A percentile compares a stretch with the other conserved stretches of the same genome.
Evolutionary conservation across 2,329 filamentous ascomycete species (phyloP).

Genomic region (Monosporascus sp.): DNA sequence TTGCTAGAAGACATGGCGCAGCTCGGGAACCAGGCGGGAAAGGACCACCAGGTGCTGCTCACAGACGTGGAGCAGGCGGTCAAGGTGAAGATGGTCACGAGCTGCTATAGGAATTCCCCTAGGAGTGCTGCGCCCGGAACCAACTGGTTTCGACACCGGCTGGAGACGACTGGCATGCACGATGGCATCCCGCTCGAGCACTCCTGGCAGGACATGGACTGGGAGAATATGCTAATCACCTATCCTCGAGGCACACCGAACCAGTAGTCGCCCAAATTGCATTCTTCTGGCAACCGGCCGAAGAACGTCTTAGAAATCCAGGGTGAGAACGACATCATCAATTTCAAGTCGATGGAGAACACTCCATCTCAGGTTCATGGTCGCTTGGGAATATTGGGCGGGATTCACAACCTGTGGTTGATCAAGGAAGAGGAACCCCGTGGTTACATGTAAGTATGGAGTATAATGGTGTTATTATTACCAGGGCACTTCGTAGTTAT

Average conservation of each 20-base stretch:
- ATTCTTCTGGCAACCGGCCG: neutral
- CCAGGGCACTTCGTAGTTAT: no score
- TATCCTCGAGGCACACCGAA: slow-evolving; percentile 1
- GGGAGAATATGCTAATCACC: slow-evolving; percentile 4
- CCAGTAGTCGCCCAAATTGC: neutral
- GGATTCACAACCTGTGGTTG: no score
- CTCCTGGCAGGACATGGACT: slow-evolving; percentile 3
- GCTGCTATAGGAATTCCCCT: neutral
- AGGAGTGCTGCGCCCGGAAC: no score
- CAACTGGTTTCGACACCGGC: neutral
- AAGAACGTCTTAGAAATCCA: neutral
- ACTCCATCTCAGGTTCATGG: no score
- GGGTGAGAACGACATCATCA: no score
- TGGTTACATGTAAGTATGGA: no score
- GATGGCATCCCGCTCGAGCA: neutral
- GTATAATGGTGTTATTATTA: no score
- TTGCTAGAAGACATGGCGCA: slow-evolving; percentile 9
- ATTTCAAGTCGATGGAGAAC: no score
- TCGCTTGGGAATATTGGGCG: no score
- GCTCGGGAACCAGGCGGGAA: slow-evolving; percentile 8
- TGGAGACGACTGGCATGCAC: neutral
- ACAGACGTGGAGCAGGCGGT: slow-evolving; percentile 11
- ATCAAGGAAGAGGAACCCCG: no score
- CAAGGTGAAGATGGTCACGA: neutral
- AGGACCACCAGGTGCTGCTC: slow-evolving; percentile 10